phyloP scores from a whole-genome alignment of 768 basidiomycete genomes.

The Suillus americanus region DNA sequence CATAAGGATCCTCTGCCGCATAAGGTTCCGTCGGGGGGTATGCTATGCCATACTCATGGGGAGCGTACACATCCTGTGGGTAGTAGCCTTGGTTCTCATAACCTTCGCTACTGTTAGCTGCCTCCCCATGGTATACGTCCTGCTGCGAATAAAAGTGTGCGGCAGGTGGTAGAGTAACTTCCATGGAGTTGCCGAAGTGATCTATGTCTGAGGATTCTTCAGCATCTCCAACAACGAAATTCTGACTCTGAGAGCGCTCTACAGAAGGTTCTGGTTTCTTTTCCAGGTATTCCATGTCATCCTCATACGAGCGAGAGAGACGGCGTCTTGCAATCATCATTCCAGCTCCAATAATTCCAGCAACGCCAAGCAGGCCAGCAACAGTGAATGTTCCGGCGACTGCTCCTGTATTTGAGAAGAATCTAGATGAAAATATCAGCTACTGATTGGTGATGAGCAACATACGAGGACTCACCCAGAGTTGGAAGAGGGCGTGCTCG shows the following conservation, averaged over 20 bases:
- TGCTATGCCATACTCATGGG: constrained; percentile 20
- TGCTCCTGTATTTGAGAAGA: constrained; percentile 46
- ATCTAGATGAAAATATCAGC: constrained; percentile 29
- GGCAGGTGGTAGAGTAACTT: constrained; percentile 13
- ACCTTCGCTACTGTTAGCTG: constrained; percentile 8
- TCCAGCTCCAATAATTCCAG: constrained; percentile 28
- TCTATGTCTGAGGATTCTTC: constrained; percentile 19
- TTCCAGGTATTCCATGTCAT: constrained; percentile 31
- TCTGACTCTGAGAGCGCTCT: constrained; percentile 14
- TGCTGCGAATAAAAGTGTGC: constrained; percentile 24
- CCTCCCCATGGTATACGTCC: constrained; percentile 5
- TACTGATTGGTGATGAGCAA: background rate
- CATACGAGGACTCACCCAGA: constrained; percentile 6
- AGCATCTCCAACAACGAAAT: constrained; percentile 15
- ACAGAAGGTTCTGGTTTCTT: constrained; percentile 13
- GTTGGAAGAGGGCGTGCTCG: constrained; percentile 20
- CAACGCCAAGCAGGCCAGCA: constrained; percentile 37
- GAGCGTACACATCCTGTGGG: constrained; percentile 25
- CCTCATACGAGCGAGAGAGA: constrained; percentile 20
- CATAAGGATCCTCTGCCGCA: constrained; percentile 19
- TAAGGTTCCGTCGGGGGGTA: constrained; percentile 30
- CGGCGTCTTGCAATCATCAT: constrained; percentile 33
- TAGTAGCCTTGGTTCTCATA: constrained; percentile 16
- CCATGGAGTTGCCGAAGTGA: constrained; percentile 24
- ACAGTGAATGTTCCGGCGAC: constrained; percentile 46